Conservation (phyloP, 179 eudicot genomes). For the Silene coronaria region DNA sequence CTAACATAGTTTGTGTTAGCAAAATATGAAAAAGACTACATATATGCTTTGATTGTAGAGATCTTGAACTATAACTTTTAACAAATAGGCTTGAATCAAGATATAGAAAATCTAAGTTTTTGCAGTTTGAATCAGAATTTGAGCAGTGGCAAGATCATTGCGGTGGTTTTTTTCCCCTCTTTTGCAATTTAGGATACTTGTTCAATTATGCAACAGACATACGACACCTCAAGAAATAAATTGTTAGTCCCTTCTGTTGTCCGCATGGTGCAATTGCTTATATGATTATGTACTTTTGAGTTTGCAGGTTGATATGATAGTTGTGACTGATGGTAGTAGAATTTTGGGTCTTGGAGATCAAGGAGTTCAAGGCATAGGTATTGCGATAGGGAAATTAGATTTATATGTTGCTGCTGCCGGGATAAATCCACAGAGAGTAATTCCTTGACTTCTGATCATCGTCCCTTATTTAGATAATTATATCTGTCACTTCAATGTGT, state of each 20-base stretch:
- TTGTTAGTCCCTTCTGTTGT: background rate
- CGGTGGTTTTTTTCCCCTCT: background rate
- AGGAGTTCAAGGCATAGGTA: conserved; percentile 95
- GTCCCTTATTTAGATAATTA: background rate
- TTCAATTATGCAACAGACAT: background rate
- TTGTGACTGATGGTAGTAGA: conserved; percentile 98
- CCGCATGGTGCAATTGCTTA: background rate
- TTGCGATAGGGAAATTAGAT: conserved; percentile 87
- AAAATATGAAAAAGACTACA: background rate
- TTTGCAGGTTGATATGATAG: conserved; percentile 97
- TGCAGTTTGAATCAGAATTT: background rate
- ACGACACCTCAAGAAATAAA: background rate
- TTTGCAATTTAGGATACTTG: background rate
- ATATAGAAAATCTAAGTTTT: background rate
- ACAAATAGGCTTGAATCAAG: background rate
- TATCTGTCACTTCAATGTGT: background rate
- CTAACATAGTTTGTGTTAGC: background rate
- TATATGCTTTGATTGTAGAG: background rate
- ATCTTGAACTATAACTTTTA: background rate
- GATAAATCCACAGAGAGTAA: conserved; percentile 95
- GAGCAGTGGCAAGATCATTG: conserved; percentile 1
- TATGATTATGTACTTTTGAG: conserved; percentile 15
- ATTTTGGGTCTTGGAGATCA: conserved; percentile 95
- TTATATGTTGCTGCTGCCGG: conserved; percentile 99
- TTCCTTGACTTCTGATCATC: conserved; percentile 15